A percentile compares a stretch with the other conserved stretches of the same genome.
Conservation (phyloP, 169 alveolate genomes). For the Eimeria mitis region DNA sequence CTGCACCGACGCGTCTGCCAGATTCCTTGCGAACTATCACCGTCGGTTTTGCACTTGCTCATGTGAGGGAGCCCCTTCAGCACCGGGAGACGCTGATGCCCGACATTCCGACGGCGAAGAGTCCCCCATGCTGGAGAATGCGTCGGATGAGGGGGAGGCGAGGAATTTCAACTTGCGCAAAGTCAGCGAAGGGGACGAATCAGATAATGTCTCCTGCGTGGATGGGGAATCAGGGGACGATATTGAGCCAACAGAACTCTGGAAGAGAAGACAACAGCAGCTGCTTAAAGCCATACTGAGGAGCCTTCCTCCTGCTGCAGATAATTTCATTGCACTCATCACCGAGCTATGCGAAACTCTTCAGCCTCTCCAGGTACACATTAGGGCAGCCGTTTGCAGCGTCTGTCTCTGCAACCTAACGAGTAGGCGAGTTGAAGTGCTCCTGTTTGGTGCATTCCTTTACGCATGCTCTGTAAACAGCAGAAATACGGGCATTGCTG, state of each 20-base stretch:
- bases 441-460: background rate
- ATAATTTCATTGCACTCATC: constrained; percentile 14
- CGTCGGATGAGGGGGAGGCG: constrained; percentile 30
- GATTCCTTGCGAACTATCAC: constrained; percentile 50
- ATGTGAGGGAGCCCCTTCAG: constrained; percentile 61
- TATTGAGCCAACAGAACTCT: constrained; percentile 53
- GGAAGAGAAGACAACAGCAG: constrained; percentile 63
- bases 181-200: constrained; percentile 41
- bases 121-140: constrained; percentile 24
- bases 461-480: background rate
- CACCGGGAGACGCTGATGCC: background rate
- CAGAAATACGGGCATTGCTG: background rate
- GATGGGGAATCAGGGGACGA: constrained; percentile 74
- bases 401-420: background rate
- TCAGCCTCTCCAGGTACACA: constrained; percentile 66
- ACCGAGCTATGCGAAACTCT: constrained; percentile 71
- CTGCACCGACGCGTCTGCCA: constrained; percentile 73
- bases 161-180: constrained; percentile 22
- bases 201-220: constrained; percentile 50
- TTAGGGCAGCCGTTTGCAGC: background rate
- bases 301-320: constrained; percentile 69
- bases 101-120: constrained; percentile 21
- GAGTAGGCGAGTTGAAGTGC: background rate
- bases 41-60: constrained; percentile 65
- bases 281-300: constrained; percentile 54